These are phyloP conservation scores for Apiospora phragmitis DNA, from an alignment of 2,329 filamentous ascomycete species.

Conservation along the genomic window DNA sequence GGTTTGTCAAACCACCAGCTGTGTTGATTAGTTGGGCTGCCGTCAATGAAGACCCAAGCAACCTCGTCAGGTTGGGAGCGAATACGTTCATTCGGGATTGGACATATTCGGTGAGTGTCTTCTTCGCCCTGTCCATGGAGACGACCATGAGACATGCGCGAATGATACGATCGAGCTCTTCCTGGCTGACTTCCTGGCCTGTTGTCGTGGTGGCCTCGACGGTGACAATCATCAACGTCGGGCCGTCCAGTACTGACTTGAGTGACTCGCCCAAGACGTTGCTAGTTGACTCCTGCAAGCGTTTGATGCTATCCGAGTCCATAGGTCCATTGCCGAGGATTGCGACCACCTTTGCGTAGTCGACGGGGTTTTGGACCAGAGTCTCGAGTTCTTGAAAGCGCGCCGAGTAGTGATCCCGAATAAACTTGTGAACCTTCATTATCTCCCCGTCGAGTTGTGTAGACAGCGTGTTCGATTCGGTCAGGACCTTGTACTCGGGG, in stretches of 20 bases:
- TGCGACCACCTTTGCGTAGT: slow-evolving; percentile 93
- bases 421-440: slow-evolving; percentile 91
- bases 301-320: slow-evolving; percentile 77
- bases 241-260: slow-evolving; percentile 80
- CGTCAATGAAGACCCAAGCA: slow-evolving; percentile 82
- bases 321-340: slow-evolving; percentile 92
- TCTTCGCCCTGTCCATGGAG: slow-evolving; percentile 84
- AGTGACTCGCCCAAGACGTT: slow-evolving; percentile 77
- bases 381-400: slow-evolving; percentile 91
- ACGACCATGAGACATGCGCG: slow-evolving; percentile 85
- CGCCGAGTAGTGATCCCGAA: slow-evolving; percentile 91
- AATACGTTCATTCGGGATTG: slow-evolving; percentile 97
- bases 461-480: slow-evolving; percentile 84
- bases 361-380: slow-evolving; percentile 85
- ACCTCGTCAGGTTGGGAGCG: slow-evolving; percentile 86
- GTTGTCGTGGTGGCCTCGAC: slow-evolving; percentile 91
- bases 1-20: slow-evolving; percentile 81
- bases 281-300: slow-evolving; percentile 71
- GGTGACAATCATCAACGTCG: slow-evolving; percentile 92
- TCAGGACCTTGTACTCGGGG: slow-evolving; percentile 85
- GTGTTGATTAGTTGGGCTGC: slow-evolving; percentile 96
- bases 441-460: slow-evolving; percentile 94
- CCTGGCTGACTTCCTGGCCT: slow-evolving; percentile 73
- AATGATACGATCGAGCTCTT: slow-evolving; percentile 72
- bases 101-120: slow-evolving; percentile 86